Base-by-base conservation (phyloP, 2,329 filamentous ascomycete genomes). In the Biscogniauxia sp. region DNA sequence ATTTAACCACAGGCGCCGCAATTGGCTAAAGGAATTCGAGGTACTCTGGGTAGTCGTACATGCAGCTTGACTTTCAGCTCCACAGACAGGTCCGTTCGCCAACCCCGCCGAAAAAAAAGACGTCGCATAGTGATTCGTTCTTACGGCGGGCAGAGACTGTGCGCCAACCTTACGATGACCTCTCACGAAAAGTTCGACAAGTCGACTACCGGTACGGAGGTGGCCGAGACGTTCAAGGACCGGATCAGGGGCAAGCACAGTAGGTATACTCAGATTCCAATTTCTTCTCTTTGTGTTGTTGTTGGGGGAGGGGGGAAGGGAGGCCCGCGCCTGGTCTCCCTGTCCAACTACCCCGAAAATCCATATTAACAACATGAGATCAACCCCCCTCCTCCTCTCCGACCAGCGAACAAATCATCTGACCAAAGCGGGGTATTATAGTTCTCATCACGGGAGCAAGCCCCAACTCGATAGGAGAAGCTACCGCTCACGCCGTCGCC, bases 381-480 rank as follows among this genome's bases (percentile, higher is more conserved):
- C 55, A 19, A 25, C 55, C 20, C 37, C 20, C 37, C 20, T 19
- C 41, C 17, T 11, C 23, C 54, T 26, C 8, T 41, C 49, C 17
- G 25, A 25, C 23, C 32, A 41, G 8, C 53, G n/a, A 41, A 20
- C 32, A 45, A 45, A 56, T 61, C 66, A 63, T 64, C 62, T 68
- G 65, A 66, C 61, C 60, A 61, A 61, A 60, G 60, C 62, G 62
- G 62, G 64, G 62, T 62, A 54, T 61, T 53, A 51, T 82, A 57
- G 53, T 82, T 28, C 72, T 81, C 20, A 75, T 79, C 49, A 79
- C 76, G 11, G 77, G 78, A 11, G 73, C 75, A 7, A 75, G 74
- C 19, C 73, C 73, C 8, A 71, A 72, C 32, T 72, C 70, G 1
- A 71, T 80, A 49, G 78, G 77, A 20, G 70, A 69, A 19, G 64